Percentiles rank a stretch among this genome's conserved stretches.
These are phyloP conservation scores for Rhizomucor pusillus DNA, from an alignment of 371 early-diverging fungal genomes.

Conservation along the genomic window DNA sequence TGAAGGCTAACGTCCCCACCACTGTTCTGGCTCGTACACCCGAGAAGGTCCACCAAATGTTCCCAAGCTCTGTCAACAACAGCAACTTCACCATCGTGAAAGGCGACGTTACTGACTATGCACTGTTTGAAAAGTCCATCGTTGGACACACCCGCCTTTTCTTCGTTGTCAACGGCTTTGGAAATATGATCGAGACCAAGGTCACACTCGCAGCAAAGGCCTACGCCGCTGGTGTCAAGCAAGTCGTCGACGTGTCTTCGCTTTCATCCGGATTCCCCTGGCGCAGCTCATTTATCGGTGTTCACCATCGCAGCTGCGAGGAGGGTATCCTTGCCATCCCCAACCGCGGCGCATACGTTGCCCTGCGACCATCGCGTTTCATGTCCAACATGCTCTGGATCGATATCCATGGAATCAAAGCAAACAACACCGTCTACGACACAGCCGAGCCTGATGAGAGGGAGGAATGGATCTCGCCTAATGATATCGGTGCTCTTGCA, in stretches of 20 bases:
- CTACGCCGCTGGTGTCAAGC: conserved; percentile 31
- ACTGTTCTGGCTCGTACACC: conserved; percentile 13
- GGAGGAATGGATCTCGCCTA: conserved; percentile 14
- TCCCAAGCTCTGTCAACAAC: not conserved
- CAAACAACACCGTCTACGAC: conserved; percentile 2
- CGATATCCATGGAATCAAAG: conserved; percentile 3
- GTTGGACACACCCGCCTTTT: conserved; percentile 18
- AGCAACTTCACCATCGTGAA: conserved; percentile 8
- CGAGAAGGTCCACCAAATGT: conserved; percentile 9
- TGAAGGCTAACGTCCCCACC: conserved; percentile 7
- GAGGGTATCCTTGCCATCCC: conserved; percentile 13
- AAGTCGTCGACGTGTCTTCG: conserved; percentile 31
- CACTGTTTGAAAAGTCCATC: conserved; percentile 17
- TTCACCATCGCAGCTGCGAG: conserved; percentile 9
- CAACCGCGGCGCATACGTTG: conserved; percentile 16
- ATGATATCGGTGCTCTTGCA: conserved; percentile 15
- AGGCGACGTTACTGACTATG: conserved; percentile 24
- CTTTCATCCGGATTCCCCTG: conserved; percentile 14
- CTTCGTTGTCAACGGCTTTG: conserved; percentile 4
- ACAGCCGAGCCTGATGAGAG: not conserved
- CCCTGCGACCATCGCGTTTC: conserved; percentile 35
- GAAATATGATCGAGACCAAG: not conserved
- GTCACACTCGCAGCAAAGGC: conserved; percentile 5
- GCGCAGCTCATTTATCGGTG: conserved; percentile 12
- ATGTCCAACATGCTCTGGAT: conserved; percentile 21